These are phyloP conservation scores for Torulaspora globosa DNA, from an alignment of 1,139 yeast species.

Conservation along the genomic window DNA sequence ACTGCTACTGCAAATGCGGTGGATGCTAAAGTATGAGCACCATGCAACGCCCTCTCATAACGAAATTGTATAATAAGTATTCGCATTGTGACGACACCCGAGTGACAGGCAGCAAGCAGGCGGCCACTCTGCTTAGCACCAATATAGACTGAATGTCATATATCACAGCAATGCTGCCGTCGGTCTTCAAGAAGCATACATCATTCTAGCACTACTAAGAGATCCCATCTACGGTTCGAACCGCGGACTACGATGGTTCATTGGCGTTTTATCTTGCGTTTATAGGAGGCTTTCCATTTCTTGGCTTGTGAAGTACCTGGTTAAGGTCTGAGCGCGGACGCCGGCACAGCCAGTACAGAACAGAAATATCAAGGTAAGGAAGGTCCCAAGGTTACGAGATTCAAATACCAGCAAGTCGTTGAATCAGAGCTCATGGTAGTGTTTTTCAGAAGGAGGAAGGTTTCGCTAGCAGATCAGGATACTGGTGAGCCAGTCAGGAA, in stretches of 20 bases:
- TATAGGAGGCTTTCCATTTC: too few species aligned
- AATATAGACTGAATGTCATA: too few species aligned
- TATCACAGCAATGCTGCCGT: too few species aligned
- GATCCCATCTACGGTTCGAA: too few species aligned
- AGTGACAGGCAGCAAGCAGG: too few species aligned
- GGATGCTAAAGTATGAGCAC: slow-evolving; percentile 4
- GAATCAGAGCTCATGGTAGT: slow-evolving; percentile 1
- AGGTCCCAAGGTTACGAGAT: neutral
- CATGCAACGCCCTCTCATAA: neutral
- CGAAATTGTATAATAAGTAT: neutral
- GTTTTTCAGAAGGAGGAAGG: slow-evolving; percentile 9
- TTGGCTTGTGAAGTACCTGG: too few species aligned
- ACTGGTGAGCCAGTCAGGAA: slow-evolving; percentile 30
- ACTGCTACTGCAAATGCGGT: neutral
- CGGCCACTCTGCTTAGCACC: too few species aligned
- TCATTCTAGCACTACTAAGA: too few species aligned
- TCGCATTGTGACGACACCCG: neutral
- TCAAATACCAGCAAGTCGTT: neutral
- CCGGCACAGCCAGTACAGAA: neutral
- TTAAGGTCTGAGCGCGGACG: neutral
- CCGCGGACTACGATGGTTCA: too few species aligned
- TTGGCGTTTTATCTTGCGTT: too few species aligned
- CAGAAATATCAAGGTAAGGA: neutral
- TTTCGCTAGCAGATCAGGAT: slow-evolving; percentile 4
- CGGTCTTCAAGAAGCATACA: too few species aligned